Evolutionary conservation across 1,139 yeast species (phyloP), one percentile per base, ranked within the genome.

Genomic region (Kodamaea ohmeri): DNA sequence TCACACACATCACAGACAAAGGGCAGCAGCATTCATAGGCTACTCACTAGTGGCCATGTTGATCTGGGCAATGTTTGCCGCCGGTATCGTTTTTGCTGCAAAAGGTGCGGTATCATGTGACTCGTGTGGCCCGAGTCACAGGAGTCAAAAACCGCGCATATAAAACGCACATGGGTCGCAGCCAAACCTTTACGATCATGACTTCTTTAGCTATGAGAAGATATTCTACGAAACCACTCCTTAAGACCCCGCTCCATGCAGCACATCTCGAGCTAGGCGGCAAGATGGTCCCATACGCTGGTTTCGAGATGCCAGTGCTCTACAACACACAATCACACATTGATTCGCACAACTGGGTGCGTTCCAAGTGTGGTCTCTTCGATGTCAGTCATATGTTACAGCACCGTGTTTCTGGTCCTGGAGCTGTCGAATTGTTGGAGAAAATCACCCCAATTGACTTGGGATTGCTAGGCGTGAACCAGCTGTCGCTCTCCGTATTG

Each of bases 301-400:
- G 97, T 13, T 92, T 77, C 56, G 78, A 83, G 37, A 90, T 92
- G 97, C 98, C 98, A 2, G 90, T 92, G 9, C 65, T 88, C 34
- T 92, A 90, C 67, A 75, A 78, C 49, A 80, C 73, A 15, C 96
- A 87, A 61, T 65, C 88, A 3, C 97, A 90, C 60, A 80, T 88
- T 35, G 95, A 89, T 45, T 89, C 97, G 1, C 98, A 92, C 65
- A 76, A 83, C 46, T 92, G 97, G 97, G 95, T 92, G 1, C 78
- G 98, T 59, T 57, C 70, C 24, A 78, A 85, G 46, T 92, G 90
- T 35, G 98, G 98, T 4, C 67, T 92, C 41, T 92, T 92, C 54
- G 98, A 92, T 60, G 98, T 92, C 34, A 86, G 96, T 42, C 98
- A 92, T 64, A 92, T 92, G 98, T 75, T 90, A 42, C 97, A 92